phyloP scores from a whole-genome alignment of 2,329 filamentous ascomycete species.

The Trichophyton mentagrophytes region DNA sequence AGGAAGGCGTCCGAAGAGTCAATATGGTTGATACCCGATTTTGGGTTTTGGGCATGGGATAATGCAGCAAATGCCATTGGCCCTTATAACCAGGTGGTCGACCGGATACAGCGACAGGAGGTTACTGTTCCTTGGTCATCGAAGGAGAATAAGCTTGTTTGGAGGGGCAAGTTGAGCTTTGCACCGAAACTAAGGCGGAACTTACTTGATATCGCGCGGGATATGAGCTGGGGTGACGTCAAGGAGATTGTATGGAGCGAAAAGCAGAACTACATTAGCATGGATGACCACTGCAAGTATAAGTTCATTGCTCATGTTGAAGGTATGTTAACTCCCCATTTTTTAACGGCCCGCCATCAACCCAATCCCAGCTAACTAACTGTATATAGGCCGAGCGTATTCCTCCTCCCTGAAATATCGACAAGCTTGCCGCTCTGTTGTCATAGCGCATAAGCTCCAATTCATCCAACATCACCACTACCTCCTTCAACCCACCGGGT shows the following conservation, averaged over 20 bases:
- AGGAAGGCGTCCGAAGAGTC: slow-evolving; percentile 28
- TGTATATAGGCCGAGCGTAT: slow-evolving; percentile 28
- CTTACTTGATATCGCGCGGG: slow-evolving; percentile 28
- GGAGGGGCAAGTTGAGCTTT: slow-evolving; percentile 37
- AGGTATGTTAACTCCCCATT: slow-evolving; percentile 22
- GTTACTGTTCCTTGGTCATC: slow-evolving; percentile 18
- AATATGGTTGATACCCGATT: slow-evolving; percentile 41
- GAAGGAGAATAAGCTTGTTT: slow-evolving; percentile 35
- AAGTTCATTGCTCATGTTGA: slow-evolving; percentile 43
- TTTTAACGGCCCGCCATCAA: not conserved
- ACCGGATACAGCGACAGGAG: slow-evolving; percentile 16
- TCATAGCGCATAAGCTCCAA: slow-evolving; percentile 36
- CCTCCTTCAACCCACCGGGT: slow-evolving; percentile 31
- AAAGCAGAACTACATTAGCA: slow-evolving; percentile 33
- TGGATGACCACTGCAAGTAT: slow-evolving; percentile 42
- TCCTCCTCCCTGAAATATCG: slow-evolving; percentile 41
- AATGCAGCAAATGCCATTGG: slow-evolving; percentile 24
- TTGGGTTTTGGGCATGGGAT: slow-evolving; percentile 41
- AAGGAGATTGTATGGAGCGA: slow-evolving; percentile 30
- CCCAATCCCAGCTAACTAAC: not conserved
- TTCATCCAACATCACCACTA: slow-evolving; percentile 39
- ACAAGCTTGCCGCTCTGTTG: slow-evolving; percentile 37
- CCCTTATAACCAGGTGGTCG: slow-evolving; percentile 27
- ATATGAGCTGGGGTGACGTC: slow-evolving; percentile 38
- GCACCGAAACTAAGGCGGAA: slow-evolving; percentile 30